phyloP scores from a whole-genome alignment of 2,329 filamentous ascomycete genomes.

The Scopulariopsis brevicaulis region DNA sequence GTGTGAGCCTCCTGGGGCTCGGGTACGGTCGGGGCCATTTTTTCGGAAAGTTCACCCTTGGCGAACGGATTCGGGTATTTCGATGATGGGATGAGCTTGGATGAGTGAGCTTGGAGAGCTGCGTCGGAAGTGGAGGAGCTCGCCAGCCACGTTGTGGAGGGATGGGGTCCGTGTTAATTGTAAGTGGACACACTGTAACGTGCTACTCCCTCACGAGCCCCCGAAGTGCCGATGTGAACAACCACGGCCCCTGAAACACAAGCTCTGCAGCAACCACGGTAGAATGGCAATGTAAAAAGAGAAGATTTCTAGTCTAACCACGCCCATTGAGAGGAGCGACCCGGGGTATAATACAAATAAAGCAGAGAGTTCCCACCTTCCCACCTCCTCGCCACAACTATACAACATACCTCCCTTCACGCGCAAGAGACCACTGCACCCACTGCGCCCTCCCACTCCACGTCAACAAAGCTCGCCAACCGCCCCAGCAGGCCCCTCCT shows the following conservation, averaged over 20 bases:
- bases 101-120: neutral
- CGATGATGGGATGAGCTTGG: neutral
- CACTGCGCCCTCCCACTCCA: neutral
- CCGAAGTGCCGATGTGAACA: no score
- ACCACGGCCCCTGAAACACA: no score
- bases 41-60: neutral
- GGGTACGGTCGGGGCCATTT: neutral
- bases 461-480: neutral
- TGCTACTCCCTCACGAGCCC: no score
- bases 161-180: neutral
- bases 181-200: neutral
- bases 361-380: neutral
- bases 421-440: neutral
- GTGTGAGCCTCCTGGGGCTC: neutral
- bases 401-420: neutral
- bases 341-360: neutral
- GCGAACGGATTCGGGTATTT: neutral
- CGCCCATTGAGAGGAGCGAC: neutral
- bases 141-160: neutral
- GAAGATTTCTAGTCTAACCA: no score
- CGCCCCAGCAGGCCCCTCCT: conserved; percentile 6
- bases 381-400: neutral
- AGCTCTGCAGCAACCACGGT: neutral
- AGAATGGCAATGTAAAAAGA: neutral
- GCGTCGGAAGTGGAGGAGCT: neutral